phyloP scores from a whole-genome alignment of 2,329 filamentous ascomycete genomes.

The Microthyrium microscopicum region DNA sequence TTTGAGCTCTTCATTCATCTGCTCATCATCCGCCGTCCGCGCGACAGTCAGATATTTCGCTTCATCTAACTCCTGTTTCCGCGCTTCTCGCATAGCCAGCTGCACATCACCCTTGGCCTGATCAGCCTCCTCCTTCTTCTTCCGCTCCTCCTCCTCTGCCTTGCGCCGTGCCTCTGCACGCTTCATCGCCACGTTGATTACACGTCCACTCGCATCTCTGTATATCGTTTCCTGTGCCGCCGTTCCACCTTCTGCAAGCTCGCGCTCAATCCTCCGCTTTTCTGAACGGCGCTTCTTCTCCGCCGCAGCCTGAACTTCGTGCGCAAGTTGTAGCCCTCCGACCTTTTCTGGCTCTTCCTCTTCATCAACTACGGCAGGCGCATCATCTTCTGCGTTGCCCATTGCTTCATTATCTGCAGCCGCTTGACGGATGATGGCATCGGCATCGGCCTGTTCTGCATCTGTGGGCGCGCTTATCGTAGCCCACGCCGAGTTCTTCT shows the following conservation, averaged over 20 bases:
- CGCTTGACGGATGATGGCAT: slow-evolving; percentile 59
- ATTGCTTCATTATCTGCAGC: slow-evolving; percentile 47
- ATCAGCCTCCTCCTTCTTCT: slow-evolving; percentile 49
- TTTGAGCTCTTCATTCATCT: slow-evolving; percentile 71
- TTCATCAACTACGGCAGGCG: slow-evolving; percentile 18
- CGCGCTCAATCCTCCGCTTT: slow-evolving; percentile 35
- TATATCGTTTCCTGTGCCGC: slow-evolving; percentile 53
- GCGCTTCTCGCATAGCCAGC: slow-evolving; percentile 44
- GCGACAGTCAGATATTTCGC: slow-evolving; percentile 71
- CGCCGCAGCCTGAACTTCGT: slow-evolving; percentile 42
- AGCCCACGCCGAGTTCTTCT: slow-evolving; percentile 72
- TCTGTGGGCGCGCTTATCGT: slow-evolving; percentile 40
- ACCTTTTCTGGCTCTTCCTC: slow-evolving; percentile 5
- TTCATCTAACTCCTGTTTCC: slow-evolving; percentile 56
- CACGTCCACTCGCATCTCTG: slow-evolving; percentile 82
- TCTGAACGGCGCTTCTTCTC: slow-evolving; percentile 46
- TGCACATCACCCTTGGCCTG: slow-evolving; percentile 77
- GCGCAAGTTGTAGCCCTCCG: slow-evolving; percentile 73
- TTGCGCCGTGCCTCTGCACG: slow-evolving; percentile 71
- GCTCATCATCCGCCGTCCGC: slow-evolving; percentile 64
- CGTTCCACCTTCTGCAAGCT: slow-evolving; percentile 22
- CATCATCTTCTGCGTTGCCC: slow-evolving; percentile 28
- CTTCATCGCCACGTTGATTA: slow-evolving; percentile 85
- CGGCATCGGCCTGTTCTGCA: slow-evolving; percentile 48
- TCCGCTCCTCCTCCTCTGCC: slow-evolving; percentile 50